Base-by-base conservation (phyloP, 2,329 filamentous ascomycete species). In the Leptographium wingfieldii region DNA sequence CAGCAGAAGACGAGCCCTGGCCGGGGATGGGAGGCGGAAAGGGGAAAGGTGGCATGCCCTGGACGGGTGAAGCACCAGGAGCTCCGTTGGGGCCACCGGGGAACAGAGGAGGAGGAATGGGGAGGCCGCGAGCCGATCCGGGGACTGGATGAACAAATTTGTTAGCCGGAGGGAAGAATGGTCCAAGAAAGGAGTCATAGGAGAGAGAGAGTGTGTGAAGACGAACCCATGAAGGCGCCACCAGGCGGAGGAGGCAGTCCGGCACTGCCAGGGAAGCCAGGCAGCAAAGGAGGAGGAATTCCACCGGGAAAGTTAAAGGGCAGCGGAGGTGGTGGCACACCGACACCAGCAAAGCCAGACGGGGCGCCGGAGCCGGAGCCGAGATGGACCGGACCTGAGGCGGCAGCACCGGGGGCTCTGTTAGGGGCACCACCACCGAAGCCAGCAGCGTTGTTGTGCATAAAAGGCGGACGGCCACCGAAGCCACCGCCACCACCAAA, bases 21-120 rank as follows among this genome's bases (percentile, higher is more conserved):
- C 63, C 63, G 1, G 60, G 60, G 0, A 63, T 40, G 11, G 46
- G 55, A 5, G 65, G 63, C 14, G 76, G 74, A 63, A 78, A 74
- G 56, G 76, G 77, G 66, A 81, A 80, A 7, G 80, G 78, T 49
- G 78, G 77, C 61, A 79, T 63, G 27, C 67, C 65, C 54, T 68
- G 67, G 12, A 61, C 67, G 66, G 59, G 66, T 35, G 54, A 49
- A 52, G 56, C 60, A 14, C 56, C 55, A n/a, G 49, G 11, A 16
- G 58, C 46, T 22, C 62, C 62, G 29, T 59, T 59, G 54, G 65
- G 66, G 60, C 60, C 70, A 9, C 31, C 31, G 35, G 35, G 10
- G 59, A 83, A 80, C 19, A 79, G 79, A 22, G 79, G 75, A 58
- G 65, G 68, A 3, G 73, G 75, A 60, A 77, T 73, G 25, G 70